These are phyloP conservation scores for Chamaenerion angustifolium DNA, from an alignment of 345 rosid species.

Conservation along the genomic window DNA sequence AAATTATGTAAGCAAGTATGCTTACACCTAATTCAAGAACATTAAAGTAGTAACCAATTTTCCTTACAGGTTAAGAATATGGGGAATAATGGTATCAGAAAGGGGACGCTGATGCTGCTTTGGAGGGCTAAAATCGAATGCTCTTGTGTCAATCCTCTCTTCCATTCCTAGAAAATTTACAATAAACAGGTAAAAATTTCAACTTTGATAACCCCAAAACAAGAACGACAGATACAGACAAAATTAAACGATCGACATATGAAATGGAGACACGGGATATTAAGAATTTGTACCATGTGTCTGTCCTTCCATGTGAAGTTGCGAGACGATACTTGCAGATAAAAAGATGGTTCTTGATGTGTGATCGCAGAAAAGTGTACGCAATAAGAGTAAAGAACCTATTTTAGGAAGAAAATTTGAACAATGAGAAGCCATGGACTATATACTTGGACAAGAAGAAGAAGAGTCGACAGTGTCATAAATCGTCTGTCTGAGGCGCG, in stretches of 20 bases:
- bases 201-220: too few species aligned
- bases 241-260: too few species aligned
- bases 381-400: too few species aligned
- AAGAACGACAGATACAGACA: too few species aligned
- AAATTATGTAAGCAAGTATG: neutral
- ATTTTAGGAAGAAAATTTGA: neutral
- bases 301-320: too few species aligned
- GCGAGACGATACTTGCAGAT: too few species aligned
- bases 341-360: too few species aligned
- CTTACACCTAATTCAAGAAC: too few species aligned
- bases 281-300: too few species aligned
- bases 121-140: too few species aligned
- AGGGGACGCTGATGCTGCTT: neutral
- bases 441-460: conserved; percentile 1
- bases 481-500: neutral
- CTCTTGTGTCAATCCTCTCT: conserved; percentile 9
- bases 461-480: neutral
- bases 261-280: too few species aligned
- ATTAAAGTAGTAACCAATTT: neutral
- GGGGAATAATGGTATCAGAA: conserved; percentile 56
- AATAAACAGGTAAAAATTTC: neutral
- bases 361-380: too few species aligned
- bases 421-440: neutral
- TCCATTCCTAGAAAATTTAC: conserved; percentile 6
- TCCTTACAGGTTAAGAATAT: conserved; percentile 62